Evolutionary conservation across 768 basidiomycete genomes (phyloP).

Genomic region (Lactifluus volemus): DNA sequence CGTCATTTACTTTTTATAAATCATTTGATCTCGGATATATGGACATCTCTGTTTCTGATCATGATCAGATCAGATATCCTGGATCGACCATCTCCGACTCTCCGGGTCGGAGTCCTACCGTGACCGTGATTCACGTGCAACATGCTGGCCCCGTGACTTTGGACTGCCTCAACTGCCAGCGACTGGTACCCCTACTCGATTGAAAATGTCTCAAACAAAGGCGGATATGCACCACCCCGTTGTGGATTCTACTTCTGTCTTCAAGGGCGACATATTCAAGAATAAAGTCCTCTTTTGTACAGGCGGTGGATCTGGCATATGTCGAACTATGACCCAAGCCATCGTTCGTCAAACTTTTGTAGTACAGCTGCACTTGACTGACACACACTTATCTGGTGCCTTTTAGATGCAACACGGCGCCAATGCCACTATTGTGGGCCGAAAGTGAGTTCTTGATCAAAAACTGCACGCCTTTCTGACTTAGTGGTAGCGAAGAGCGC

Average conservation of each 20-base stretch:
- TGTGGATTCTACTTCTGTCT: slow-evolving; percentile 50
- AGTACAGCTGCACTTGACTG: background rate
- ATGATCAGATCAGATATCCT: too few species aligned
- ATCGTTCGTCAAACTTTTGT: slow-evolving; percentile 42
- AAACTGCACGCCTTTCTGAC: background rate
- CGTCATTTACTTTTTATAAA: background rate
- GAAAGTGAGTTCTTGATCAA: slow-evolving; percentile 51
- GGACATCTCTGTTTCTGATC: background rate
- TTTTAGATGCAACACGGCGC: slow-evolving; percentile 77
- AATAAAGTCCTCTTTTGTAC: slow-evolving; percentile 90
- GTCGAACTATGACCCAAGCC: slow-evolving; percentile 77
- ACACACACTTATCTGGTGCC: background rate
- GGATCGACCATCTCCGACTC: too few species aligned
- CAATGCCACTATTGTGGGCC: slow-evolving; percentile 71
- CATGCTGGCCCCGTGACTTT: too few species aligned
- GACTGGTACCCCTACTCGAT: background rate
- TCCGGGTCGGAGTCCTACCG: too few species aligned
- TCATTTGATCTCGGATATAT: background rate
- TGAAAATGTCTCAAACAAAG: slow-evolving; percentile 32
- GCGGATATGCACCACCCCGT: slow-evolving; percentile 37
- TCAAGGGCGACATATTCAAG: slow-evolving; percentile 75
- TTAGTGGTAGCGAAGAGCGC: slow-evolving; percentile 50
- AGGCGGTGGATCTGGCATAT: slow-evolving; percentile 90
- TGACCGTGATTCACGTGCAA: too few species aligned
- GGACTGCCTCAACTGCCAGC: too few species aligned